These are phyloP conservation scores for Flaveria brownii DNA, from an alignment of 129 eudicot genomes.

Conservation along the genomic window DNA sequence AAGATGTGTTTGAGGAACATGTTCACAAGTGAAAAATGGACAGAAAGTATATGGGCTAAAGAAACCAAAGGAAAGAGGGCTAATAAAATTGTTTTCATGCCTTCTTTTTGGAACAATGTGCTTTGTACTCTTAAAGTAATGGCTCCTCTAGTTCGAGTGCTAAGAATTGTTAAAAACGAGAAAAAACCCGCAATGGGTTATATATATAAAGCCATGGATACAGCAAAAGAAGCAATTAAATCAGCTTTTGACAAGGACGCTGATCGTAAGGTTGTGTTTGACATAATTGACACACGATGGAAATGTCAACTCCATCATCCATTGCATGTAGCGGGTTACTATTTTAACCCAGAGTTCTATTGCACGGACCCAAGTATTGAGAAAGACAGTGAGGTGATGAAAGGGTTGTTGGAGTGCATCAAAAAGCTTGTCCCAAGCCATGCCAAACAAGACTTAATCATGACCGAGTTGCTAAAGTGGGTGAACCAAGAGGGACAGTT, in stretches of 20 bases:
- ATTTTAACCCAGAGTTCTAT: conserved; percentile 15
- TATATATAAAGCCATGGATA: conserved; percentile 14
- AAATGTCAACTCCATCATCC: conserved; percentile 11
- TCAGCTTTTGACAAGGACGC: neutral
- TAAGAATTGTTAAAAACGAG: conserved; percentile 8
- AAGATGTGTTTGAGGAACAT: neutral
- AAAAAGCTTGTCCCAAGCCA: neutral
- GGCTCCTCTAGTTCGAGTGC: neutral
- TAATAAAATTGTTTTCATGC: neutral
- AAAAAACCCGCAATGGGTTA: conserved; percentile 23
- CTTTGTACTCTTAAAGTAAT: neutral
- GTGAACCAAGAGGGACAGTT: conserved; percentile 4
- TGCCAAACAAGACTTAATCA: conserved; percentile 1
- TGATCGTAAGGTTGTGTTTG: neutral
- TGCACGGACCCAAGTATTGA: neutral
- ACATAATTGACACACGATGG: conserved; percentile 17
- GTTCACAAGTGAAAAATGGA: neutral
- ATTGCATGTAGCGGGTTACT: conserved; percentile 13
- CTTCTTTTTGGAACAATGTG: conserved; percentile 11
- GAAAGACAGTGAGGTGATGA: neutral
- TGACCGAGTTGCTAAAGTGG: conserved; percentile 10
- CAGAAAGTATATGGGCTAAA: neutral
- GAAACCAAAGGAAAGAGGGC: conserved; percentile 1
- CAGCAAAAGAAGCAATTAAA: neutral
- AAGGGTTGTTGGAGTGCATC: neutral